Evolutionary conservation across 495 filamentous ascomycete species (phyloP), one percentile per base, ranked within the genome.

Genomic region (Hyaloscypha variabilis): DNA sequence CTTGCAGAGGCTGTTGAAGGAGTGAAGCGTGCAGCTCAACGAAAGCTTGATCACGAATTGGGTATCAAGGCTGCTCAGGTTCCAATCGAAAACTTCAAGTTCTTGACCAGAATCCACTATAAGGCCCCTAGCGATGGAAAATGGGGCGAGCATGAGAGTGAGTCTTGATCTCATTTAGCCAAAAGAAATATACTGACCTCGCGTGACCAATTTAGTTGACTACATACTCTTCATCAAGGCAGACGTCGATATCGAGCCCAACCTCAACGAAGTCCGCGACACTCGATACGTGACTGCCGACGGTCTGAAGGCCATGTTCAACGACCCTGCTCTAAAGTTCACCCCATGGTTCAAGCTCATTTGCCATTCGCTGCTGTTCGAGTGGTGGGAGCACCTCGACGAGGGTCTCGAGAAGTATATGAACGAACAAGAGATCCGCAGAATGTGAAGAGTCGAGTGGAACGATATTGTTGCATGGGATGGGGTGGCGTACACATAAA

Each of bases 261-360:
- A 91, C 80, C 82, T 80, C 30, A 99, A 99, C 77, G 95, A 99
- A 80, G 94, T 91, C 29, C 84, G 85, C 67, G 94, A 89, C 71
- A 91, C 88, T 25, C 81, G 85, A 71, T 98, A 95, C 69, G 95
- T 97, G 29, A 87, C 90, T 11, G 81, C 89, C 34, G 88, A 91
- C 13, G 90, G 95, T 64, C 81, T 99, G 64, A 95, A 91, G 82
- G 68, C 81, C 53, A 92, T 94, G 86, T 97, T 99, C 75, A 76
- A 88, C 71, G 87, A 97, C 74, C 84, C 88, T 10, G 82, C 72
- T 8, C 82, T 97, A 66, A 89, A 84, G 69, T 99, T 98, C 76
- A 99, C 95, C 8, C 95, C 95, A 1, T 99, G 95, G 95, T 99
- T 99, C 82, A 97, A 97, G 85, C 87, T 99, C 68, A 98, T 99